Conservation (phyloP, 1,284 basidiomycete species). For the Pisolithus thermaeus region DNA sequence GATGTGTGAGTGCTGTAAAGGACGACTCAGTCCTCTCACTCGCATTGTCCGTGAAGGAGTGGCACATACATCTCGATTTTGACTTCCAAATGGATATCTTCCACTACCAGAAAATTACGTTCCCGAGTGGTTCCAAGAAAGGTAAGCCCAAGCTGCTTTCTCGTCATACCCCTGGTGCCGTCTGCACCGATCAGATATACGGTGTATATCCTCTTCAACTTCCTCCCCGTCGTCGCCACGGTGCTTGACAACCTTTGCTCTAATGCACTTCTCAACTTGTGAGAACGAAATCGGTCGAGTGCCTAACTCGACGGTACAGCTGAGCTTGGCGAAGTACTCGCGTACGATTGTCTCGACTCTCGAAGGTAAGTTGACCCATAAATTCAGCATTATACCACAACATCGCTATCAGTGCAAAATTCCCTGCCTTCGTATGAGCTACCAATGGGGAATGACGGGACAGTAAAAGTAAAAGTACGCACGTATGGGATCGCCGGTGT, state of each 20-base stretch:
- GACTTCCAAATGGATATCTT: conserved; percentile 14
- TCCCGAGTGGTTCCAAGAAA: conserved; percentile 16
- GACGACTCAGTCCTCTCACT: background rate
- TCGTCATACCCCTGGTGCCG: conserved; percentile 30
- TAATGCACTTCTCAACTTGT: conserved; percentile 22
- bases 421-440: too few species aligned
- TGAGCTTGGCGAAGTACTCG: conserved; percentile 22
- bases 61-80: background rate
- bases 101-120: conserved; percentile 8
- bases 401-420: background rate
- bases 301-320: conserved; percentile 26
- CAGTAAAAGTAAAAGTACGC: background rate
- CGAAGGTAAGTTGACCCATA: conserved; percentile 29
- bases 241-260: conserved; percentile 19
- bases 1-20: conserved; percentile 27
- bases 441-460: too few species aligned
- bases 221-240: conserved; percentile 7
- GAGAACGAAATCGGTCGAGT: conserved; percentile 28
- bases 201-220: conserved; percentile 11
- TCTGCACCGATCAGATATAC: conserved; percentile 34
- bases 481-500: conserved; percentile 25
- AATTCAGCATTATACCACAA: conserved; percentile 10
- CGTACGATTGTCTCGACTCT: conserved; percentile 25
- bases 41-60: background rate
- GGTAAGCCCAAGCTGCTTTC: conserved; percentile 16